Evolutionary conservation across 352 stramenopile genomes (phyloP), one percentile per base, ranked within the genome.

Genomic region (Globisporangium cystogenes): DNA sequence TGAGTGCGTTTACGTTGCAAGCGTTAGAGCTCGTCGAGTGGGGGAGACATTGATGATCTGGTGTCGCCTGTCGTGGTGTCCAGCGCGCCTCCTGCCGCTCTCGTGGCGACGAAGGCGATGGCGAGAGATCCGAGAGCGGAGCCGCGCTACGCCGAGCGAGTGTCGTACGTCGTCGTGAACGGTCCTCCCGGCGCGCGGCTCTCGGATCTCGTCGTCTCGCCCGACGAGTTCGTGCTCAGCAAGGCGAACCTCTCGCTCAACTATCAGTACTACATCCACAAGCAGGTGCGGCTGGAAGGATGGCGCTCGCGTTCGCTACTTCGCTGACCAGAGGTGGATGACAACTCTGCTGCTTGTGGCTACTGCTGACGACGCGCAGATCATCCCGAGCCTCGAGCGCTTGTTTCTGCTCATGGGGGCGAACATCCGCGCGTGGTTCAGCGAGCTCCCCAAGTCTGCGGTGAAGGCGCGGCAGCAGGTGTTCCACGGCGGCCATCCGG

Each of bases 211-310:
- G 92, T 98, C 3, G 76, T 95, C 23, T 86, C 82, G 11, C 92
- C 91, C 0, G 62, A 79, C 8, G 81, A 95, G 39, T 75, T 89
- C 20, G 56, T 82, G 14, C 63, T 70, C 51, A 43, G 64, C 21
- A 76, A 74, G 42, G 42, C 60, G 51, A 65, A 57, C 15, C 60
- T 82, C 54, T 72, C 67, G n/a, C 68, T 97, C 57, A 96, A 97
- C 60, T 83, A 91, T 50, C 82, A 96, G 59, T 97, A 97, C 71
- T 97, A 97, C 67, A 93, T 97, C 57, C 73, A 88, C 54, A 97
- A 97, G 56, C 84, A 90, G 68, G 76, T 89, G 52, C 39, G 57
- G 51, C 7, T 2, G 18, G 18, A 29, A 12, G 18, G 27, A 29
- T 7, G 8, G 8, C 1, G 11, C n/a, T 27, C 6, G 21, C 20